A percentile compares a stretch with the other conserved stretches of the same genome.
phyloP scores from a whole-genome alignment of 192 early-diverging fungal genomes.

The Allomyces macrogynus region DNA sequence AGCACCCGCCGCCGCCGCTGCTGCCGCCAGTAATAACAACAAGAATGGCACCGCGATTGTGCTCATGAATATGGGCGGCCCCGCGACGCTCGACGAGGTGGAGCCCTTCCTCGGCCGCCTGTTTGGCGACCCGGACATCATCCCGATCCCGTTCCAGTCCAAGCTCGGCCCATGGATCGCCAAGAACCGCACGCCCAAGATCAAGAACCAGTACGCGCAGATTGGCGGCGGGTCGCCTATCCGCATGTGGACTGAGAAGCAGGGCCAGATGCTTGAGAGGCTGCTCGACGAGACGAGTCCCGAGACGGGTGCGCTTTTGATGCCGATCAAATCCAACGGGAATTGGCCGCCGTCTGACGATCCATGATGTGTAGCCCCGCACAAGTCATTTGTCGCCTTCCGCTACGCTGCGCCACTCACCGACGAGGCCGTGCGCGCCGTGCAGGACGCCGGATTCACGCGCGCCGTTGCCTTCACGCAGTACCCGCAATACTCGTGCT shows the following conservation, averaged over 20 bases:
- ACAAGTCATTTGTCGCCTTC: slow-evolving; percentile 82
- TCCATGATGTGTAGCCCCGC: slow-evolving; percentile 36
- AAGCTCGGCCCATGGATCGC: slow-evolving; percentile 53
- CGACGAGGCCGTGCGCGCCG: slow-evolving; percentile 42
- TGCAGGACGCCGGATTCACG: slow-evolving; percentile 61
- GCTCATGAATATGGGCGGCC: slow-evolving; percentile 89
- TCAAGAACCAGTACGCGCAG: slow-evolving; percentile 70
- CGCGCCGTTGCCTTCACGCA: slow-evolving; percentile 78
- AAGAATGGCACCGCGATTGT: slow-evolving; percentile 47
- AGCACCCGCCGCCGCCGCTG: too few relatives aligned
- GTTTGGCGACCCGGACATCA: slow-evolving; percentile 81
- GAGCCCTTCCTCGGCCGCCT: slow-evolving; percentile 59
- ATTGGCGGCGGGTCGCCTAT: slow-evolving; percentile 95
- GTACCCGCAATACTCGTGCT: slow-evolving; percentile 95
- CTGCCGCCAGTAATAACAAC: background rate
- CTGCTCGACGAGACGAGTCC: slow-evolving; percentile 52
- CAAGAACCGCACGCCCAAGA: slow-evolving; percentile 57
- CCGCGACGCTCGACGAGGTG: slow-evolving; percentile 51
- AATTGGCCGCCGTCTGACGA: too few relatives aligned
- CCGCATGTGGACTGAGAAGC: slow-evolving; percentile 65
- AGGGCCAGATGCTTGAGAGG: slow-evolving; percentile 58
- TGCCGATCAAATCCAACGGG: background rate
- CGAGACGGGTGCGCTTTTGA: slow-evolving; percentile 37
- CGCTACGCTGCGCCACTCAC: slow-evolving; percentile 72
- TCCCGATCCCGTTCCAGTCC: slow-evolving; percentile 68